A percentile compares a stretch with the other conserved stretches of the same genome.
Conservation (phyloP, 345 rosid species). For the Alliaria petiolata region DNA sequence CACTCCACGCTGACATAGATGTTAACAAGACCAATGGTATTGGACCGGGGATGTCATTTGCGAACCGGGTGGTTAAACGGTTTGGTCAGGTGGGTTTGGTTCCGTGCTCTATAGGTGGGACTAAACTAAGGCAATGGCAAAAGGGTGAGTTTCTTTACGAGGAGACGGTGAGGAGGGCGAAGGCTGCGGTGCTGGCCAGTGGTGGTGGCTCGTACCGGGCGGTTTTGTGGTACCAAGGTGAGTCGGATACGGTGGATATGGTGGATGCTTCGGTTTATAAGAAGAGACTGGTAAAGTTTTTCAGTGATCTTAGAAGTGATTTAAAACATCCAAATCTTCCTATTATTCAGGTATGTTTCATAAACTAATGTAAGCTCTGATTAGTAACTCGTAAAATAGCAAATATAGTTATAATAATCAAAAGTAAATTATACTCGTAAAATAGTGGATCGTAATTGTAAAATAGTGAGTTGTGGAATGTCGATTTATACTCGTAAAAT, state of each 20-base stretch:
- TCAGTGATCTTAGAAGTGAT: constrained; percentile 60
- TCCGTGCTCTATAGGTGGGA: constrained; percentile 87
- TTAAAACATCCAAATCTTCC: constrained; percentile 62
- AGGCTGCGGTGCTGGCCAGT: constrained; percentile 23
- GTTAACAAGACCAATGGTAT: constrained; percentile 53
- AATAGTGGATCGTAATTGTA: too few species aligned
- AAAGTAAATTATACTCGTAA: too few species aligned
- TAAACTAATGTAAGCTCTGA: background rate
- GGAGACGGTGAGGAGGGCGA: constrained; percentile 48
- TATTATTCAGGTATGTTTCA: constrained; percentile 50
- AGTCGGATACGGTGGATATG: constrained; percentile 47
- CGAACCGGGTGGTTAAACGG: constrained; percentile 40
- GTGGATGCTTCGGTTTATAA: constrained; percentile 53
- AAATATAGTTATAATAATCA: too few species aligned
- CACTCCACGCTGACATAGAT: constrained; percentile 81
- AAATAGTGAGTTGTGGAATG: too few species aligned
- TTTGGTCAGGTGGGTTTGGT: constrained; percentile 59
- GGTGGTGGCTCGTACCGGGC: constrained; percentile 43
- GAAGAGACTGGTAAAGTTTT: constrained; percentile 46
- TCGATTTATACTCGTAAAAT: too few species aligned
- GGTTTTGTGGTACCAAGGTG: constrained; percentile 92
- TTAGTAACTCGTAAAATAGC: too few species aligned
- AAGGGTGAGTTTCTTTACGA: constrained; percentile 56
- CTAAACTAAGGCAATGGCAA: constrained; percentile 63
- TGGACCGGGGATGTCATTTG: constrained; percentile 85